Evolutionary conservation across 306 rosid genomes (phyloP), one percentile per base, ranked within the genome.

Genomic region (Luffa aegyptiaca): DNA sequence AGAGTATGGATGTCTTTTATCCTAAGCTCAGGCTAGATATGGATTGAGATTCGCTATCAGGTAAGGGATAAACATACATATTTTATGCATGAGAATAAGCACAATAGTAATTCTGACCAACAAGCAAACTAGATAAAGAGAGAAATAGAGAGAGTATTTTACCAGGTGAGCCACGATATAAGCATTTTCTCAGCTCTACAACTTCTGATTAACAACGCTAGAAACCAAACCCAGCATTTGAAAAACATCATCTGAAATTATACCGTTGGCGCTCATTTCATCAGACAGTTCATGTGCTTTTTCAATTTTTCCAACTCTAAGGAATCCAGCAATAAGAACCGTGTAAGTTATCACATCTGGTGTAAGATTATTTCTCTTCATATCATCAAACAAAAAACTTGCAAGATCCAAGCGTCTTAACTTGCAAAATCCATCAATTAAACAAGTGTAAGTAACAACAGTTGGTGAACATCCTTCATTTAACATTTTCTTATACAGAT

Each of bases 261-360:
- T 79, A 57, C 87, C 86, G 35, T 68, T 76, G 44, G 17, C 80
- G 72, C 44, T 86, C 93, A 91, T 89, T 84, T 81, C 82, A 20
- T 36, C 75, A 71, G 75, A 79, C 56, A 86, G 75, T 69, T 79
- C 86, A 51, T 63, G 56, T 65, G 89, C 91, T 57, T 70, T 77
- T 26, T 75, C 87, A 35, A 65, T 57, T 59, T 44, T 17, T 72
- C 88, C 88, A 68, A 81, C 81, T 18, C 82, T 82, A 65, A 45
- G 77, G 79, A 84, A 84, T 65, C 89, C 85, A 72, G 21, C 35
- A 70, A 88, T 86, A 55, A 86, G 89, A 77, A 81, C 86, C 33
- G 88, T 88, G 85, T 90, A 90, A 66, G 90, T 85, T 52, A 85
- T 85, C 79, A 88, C 86, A 71, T 85, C 86, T 5, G 87, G 93